These are phyloP conservation scores for Cladophialophora yegresii DNA, from an alignment of 2,329 filamentous ascomycete genomes.

Conservation along the genomic window DNA sequence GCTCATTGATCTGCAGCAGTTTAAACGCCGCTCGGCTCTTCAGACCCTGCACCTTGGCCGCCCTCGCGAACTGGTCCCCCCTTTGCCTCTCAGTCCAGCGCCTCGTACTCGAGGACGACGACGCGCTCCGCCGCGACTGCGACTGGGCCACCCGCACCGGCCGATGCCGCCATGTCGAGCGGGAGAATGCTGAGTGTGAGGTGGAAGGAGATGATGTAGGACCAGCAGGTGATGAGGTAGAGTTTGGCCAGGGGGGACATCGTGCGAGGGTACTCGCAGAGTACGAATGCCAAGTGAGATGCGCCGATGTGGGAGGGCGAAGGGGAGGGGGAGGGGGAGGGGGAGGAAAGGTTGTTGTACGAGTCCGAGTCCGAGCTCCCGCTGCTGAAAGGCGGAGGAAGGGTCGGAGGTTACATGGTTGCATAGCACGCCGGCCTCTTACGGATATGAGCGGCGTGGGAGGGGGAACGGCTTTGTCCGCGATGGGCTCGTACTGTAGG, in stretches of 20 bases:
- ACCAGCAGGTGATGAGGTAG: conserved; percentile 36
- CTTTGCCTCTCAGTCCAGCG: conserved; percentile 78
- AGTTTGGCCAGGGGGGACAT: conserved; percentile 34
- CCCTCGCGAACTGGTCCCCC: conserved; percentile 69
- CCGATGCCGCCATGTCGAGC: conserved; percentile 16
- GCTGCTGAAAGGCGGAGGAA: conserved; percentile 12
- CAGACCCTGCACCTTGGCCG: conserved; percentile 75
- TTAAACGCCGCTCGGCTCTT: conserved; percentile 95
- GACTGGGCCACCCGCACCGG: no score
- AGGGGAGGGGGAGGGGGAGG: no score
- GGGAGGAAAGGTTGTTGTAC: conserved; percentile 6
- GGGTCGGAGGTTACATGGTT: conserved; percentile 29
- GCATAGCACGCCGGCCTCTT: conserved; percentile 27
- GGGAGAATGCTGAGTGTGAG: conserved; percentile 30
- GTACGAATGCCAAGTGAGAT: no score
- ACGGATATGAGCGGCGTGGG: not conserved
- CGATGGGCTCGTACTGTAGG: not conserved
- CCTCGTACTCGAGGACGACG: conserved; percentile 27
- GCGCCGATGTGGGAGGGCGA: not conserved
- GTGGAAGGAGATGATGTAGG: conserved; percentile 35
- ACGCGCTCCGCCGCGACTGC: conserved; percentile 21
- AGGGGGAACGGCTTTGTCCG: not conserved
- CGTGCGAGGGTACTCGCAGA: not conserved
- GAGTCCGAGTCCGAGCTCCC: no score
- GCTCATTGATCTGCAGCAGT: conserved; percentile 82